Percentiles rank a stretch among this genome's conserved stretches.
Evolutionary conservation across 306 rosid species (phyloP).

Genomic region (Cicer judaicum): DNA sequence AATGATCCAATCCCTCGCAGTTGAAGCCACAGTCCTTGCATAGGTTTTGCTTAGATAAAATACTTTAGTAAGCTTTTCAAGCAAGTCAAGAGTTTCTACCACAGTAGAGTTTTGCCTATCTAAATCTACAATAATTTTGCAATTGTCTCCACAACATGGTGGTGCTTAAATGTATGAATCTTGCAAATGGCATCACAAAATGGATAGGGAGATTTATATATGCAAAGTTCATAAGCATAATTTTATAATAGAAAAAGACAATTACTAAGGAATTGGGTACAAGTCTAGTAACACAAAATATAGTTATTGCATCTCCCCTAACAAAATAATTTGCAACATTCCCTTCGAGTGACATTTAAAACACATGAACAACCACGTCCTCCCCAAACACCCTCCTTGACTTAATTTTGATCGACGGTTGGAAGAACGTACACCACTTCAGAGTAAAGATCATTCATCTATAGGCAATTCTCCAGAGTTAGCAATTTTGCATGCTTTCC

Average conservation of each 20-base stretch:
- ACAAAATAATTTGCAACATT: conserved; percentile 20
- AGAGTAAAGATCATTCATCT: conserved; percentile 54
- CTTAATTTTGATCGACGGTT: conserved; percentile 35
- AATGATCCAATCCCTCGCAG: conserved; percentile 44
- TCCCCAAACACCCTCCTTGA: conserved; percentile 33
- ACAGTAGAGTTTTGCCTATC: conserved; percentile 14
- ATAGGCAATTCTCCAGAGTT: conserved; percentile 69
- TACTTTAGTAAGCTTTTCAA: conserved; percentile 10
- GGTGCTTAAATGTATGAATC: conserved; percentile 36
- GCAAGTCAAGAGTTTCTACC: conserved; percentile 40
- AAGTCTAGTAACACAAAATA: conserved; percentile 35
- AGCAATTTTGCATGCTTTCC: conserved; percentile 65
- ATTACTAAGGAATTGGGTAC: conserved; percentile 13
- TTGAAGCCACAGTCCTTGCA: conserved; percentile 52
- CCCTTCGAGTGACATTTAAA: conserved; percentile 13
- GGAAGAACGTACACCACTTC: conserved; percentile 40
- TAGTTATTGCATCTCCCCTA: background rate
- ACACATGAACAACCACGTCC: background rate
- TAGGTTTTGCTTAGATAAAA: conserved; percentile 43
- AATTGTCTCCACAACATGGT: conserved; percentile 23
- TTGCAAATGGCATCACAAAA: conserved; percentile 37
- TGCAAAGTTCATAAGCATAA: conserved; percentile 23
- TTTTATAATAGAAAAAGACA: conserved; percentile 25
- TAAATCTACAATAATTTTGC: conserved; percentile 29
- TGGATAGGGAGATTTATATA: conserved; percentile 32